These are phyloP conservation scores for Trichoderma gracile DNA, from an alignment of 2,329 filamentous ascomycete genomes.

Conservation along the genomic window DNA sequence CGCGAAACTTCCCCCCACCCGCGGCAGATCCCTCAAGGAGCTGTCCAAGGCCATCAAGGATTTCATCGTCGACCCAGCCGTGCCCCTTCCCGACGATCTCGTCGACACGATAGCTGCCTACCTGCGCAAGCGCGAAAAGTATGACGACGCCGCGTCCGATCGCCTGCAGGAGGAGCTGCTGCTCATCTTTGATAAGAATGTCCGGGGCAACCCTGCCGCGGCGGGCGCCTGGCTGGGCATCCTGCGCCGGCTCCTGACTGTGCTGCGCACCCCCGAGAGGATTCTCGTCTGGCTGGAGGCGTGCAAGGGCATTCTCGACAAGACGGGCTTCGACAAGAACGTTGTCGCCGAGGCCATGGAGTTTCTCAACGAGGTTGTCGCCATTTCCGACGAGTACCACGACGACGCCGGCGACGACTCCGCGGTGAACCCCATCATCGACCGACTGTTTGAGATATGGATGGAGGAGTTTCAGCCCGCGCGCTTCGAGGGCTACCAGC, in stretches of 20 bases:
- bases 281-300: conserved; percentile 71
- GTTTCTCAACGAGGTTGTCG: conserved; percentile 64
- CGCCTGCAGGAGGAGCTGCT: conserved; percentile 73
- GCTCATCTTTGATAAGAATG: conserved; percentile 63
- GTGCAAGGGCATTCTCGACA: conserved; percentile 42
- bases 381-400: conserved; percentile 61
- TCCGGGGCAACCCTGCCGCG: conserved; percentile 57
- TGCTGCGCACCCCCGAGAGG: conserved; percentile 62
- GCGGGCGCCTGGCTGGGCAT: conserved; percentile 69
- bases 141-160: conserved; percentile 69
- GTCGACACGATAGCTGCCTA: conserved; percentile 64
- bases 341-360: conserved; percentile 65
- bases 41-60: conserved; percentile 58
- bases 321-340: conserved; percentile 61
- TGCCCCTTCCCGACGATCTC: conserved; percentile 68
- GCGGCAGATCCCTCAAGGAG: conserved; percentile 58
- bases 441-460: conserved; percentile 59
- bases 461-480: conserved; percentile 49
- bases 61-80: conserved; percentile 50
- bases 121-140: conserved; percentile 64
- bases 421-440: conserved; percentile 52
- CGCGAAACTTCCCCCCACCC: conserved; percentile 24
- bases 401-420: conserved; percentile 46
- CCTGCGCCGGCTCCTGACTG: conserved; percentile 63
- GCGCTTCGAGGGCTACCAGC: conserved; percentile 41